phyloP scores from a whole-genome alignment of 352 stramenopile species.

The Phytophthora pseudosyringae region DNA sequence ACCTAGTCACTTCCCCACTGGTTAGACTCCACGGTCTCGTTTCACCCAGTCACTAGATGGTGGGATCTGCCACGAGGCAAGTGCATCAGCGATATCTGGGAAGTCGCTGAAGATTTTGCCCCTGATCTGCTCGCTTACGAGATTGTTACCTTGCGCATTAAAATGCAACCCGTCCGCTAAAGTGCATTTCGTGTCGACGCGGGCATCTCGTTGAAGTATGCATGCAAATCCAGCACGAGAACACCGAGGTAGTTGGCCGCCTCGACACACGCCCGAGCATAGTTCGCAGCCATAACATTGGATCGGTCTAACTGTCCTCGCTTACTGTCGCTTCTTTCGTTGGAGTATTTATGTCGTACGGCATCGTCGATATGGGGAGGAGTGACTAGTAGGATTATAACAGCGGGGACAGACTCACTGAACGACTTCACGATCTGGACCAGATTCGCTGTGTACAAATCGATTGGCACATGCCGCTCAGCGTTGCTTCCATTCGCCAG shows the following conservation, averaged over 20 bases:
- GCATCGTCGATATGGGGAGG: slow-evolving; percentile 44
- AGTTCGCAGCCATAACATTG: slow-evolving; percentile 23
- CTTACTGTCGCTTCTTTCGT: slow-evolving; percentile 16
- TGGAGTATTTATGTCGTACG: slow-evolving; percentile 9
- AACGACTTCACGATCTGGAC: slow-evolving; percentile 36
- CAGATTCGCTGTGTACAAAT: slow-evolving; percentile 49
- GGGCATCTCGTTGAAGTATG: slow-evolving; percentile 46
- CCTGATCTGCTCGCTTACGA: slow-evolving; percentile 32
- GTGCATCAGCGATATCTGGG: neutral
- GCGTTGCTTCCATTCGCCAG: slow-evolving; percentile 30
- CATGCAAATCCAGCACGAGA: slow-evolving; percentile 42
- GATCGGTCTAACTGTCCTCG: slow-evolving; percentile 15
- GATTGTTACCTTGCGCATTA: slow-evolving; percentile 39
- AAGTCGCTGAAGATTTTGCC: slow-evolving; percentile 22
- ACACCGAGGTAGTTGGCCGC: slow-evolving; percentile 26
- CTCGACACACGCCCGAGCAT: slow-evolving; percentile 46
- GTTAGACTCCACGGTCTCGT: too few relatives aligned
- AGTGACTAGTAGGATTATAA: slow-evolving; percentile 49
- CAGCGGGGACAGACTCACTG: slow-evolving; percentile 15
- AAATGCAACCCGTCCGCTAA: slow-evolving; percentile 61
- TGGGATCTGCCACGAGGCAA: slow-evolving; percentile 33
- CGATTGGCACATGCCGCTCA: slow-evolving; percentile 45
- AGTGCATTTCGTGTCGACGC: slow-evolving; percentile 32
- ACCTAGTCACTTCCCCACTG: too few relatives aligned
- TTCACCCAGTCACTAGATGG: too few relatives aligned